Percentiles rank a stretch among this genome's conserved stretches.
Evolutionary conservation across 139 green algal species (phyloP).

Genomic region (Mesotaenium endlicherianum): DNA sequence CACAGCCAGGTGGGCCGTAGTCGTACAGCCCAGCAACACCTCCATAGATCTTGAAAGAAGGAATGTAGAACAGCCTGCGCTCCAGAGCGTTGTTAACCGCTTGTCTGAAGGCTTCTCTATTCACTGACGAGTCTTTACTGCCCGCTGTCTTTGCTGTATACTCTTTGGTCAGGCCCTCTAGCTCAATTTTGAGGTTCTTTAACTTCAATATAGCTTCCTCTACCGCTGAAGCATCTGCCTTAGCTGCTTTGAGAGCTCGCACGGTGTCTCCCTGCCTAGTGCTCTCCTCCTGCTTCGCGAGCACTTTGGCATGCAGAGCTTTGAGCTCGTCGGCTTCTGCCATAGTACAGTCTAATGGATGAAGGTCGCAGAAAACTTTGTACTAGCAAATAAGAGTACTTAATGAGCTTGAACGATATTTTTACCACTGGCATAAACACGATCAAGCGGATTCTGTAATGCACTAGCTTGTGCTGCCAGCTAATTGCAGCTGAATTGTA

Average conservation of each 20-base stretch:
- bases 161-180: slow-evolving; percentile 58
- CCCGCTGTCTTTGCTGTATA: slow-evolving; percentile 63
- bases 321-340: slow-evolving; percentile 9
- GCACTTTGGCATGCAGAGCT: slow-evolving; percentile 49
- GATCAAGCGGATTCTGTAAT: too few relatives aligned
- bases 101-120: slow-evolving; percentile 68
- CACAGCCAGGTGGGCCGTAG: slow-evolving; percentile 94
- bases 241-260: slow-evolving; percentile 82
- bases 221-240: slow-evolving; percentile 72
- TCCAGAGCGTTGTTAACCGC: slow-evolving; percentile 79
- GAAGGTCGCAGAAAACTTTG: too few relatives aligned
- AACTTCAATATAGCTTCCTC: slow-evolving; percentile 79
- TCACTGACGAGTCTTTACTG: slow-evolving; percentile 72
- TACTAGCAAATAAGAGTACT: too few relatives aligned
- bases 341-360: too few relatives aligned
- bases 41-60: slow-evolving; percentile 98
- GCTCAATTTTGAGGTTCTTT: slow-evolving; percentile 78
- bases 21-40: slow-evolving; percentile 95
- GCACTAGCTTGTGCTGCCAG: too few relatives aligned
- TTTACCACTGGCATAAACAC: too few relatives aligned
- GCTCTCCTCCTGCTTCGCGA: slow-evolving; percentile 67
- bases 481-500: too few relatives aligned
- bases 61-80: slow-evolving; percentile 92
- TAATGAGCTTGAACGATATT: too few relatives aligned
- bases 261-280: slow-evolving; percentile 84